Conservation (phyloP, 2,329 filamentous ascomycete genomes). For the Capronia coronata region DNA sequence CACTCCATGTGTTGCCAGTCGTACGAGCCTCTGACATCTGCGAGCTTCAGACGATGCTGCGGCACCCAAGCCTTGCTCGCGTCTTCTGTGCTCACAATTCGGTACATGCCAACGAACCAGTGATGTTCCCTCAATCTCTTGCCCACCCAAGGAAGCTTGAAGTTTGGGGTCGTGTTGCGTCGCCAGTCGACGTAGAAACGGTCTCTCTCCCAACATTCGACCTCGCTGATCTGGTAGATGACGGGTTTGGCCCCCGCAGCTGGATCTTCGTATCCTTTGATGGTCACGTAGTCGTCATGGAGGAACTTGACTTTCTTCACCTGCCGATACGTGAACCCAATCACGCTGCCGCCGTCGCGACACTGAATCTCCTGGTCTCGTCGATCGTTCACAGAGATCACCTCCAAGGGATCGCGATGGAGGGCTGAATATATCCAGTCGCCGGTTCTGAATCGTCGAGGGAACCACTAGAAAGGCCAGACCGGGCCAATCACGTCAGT, state of each 20-base stretch:
- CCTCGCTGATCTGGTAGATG: not conserved
- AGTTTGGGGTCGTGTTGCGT: not conserved
- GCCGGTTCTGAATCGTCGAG: no score
- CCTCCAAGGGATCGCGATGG: no score
- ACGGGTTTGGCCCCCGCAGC: no score
- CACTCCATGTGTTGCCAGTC: no score
- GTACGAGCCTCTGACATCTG: no score
- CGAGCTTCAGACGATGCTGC: no score
- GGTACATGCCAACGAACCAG: not conserved
- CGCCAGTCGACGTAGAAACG: not conserved
- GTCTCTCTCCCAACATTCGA: not conserved
- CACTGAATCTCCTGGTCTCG: no score
- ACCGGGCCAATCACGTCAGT: no score
- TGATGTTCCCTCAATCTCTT: not conserved
- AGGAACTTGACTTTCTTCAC: not conserved
- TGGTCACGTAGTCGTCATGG: not conserved
- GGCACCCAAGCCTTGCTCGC: no score
- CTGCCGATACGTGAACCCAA: not conserved
- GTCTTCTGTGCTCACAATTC: not conserved
- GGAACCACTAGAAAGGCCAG: no score
- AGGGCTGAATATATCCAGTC: no score
- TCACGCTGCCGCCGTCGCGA: no score
- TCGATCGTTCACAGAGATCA: not conserved
- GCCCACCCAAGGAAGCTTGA: not conserved
- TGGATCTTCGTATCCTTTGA: not conserved